phyloP scores from a whole-genome alignment of 1,284 basidiomycete species.

The Ustanciosporium gigantosporum region DNA sequence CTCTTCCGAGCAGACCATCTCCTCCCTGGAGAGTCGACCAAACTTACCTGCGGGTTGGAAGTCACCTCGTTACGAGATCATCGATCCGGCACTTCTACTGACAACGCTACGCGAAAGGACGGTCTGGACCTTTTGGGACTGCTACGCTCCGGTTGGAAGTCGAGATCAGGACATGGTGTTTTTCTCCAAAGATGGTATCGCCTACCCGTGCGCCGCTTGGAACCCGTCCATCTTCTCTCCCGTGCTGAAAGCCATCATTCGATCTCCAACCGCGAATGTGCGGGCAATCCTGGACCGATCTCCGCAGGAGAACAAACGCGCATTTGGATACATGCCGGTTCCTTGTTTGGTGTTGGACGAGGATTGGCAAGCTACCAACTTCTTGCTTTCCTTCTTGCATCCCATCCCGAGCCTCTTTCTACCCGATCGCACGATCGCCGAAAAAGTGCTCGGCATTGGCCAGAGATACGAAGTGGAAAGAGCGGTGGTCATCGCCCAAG shows the following conservation, averaged over 20 bases:
- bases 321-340: constrained; percentile 17
- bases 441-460: constrained; percentile 15
- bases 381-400: constrained; percentile 33
- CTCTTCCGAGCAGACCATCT: no score
- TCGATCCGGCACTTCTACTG: constrained; percentile 19
- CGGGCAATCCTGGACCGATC: constrained; percentile 6
- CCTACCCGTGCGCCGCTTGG: constrained; percentile 34
- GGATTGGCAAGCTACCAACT: constrained; percentile 28
- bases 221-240: constrained; percentile 33
- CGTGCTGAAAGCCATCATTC: constrained; percentile 14
- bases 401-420: constrained; percentile 30
- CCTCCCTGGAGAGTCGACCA: no score
- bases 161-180: constrained; percentile 36
- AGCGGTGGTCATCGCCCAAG: constrained; percentile 9
- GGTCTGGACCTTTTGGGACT: constrained; percentile 44
- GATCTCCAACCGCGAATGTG: constrained; percentile 10
- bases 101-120: constrained; percentile 15
- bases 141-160: constrained; percentile 29
- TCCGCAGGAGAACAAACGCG: constrained; percentile 11
- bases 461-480: constrained; percentile 15
- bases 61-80: constrained; percentile 13
- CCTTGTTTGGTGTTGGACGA: constrained; percentile 29
- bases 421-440: constrained; percentile 22
- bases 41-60: no score
- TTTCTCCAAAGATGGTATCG: constrained; percentile 23